A percentile compares a stretch with the other conserved stretches of the same genome.
Conservation (phyloP, 805 yeast species). For the Teunomyces cretensis region DNA sequence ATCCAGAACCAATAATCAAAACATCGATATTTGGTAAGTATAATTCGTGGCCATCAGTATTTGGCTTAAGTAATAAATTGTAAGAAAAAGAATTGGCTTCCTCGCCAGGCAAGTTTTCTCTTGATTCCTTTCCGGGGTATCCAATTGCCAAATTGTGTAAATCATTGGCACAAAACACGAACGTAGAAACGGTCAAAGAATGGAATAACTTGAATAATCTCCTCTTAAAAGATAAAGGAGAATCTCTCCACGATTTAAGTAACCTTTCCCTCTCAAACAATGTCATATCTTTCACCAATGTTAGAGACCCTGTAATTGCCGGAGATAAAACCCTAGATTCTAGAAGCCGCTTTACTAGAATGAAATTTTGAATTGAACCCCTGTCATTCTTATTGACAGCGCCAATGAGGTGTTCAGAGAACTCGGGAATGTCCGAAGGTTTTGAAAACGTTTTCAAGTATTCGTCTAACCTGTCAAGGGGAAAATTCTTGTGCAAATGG, state of each 20-base stretch:
- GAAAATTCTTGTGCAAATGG: conserved; percentile 23
- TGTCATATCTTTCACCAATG: conserved; percentile 37
- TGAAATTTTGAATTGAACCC: conserved; percentile 21
- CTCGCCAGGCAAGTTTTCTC: conserved; percentile 29
- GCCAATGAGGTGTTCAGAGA: conserved; percentile 15
- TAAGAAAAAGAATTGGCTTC: conserved; percentile 25
- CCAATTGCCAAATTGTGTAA: conserved; percentile 37
- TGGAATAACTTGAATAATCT: conserved; percentile 30
- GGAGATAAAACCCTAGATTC: conserved; percentile 33
- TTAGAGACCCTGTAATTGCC: conserved; percentile 32
- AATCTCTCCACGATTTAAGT: conserved; percentile 39
- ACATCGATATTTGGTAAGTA: conserved; percentile 43
- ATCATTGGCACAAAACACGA: conserved; percentile 27
- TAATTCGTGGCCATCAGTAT: conserved; percentile 25
- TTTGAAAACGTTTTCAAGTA: conserved; percentile 23
- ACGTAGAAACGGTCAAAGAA: conserved; percentile 25
- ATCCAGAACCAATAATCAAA: conserved; percentile 51
- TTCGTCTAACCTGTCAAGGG: conserved; percentile 27
- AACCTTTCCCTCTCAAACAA: conserved; percentile 29
- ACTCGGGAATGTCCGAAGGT: conserved; percentile 32
- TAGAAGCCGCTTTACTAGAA: conserved; percentile 25
- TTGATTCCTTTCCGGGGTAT: conserved; percentile 33
- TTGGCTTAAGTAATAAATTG: conserved; percentile 31
- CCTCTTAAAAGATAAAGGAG: conserved; percentile 37
- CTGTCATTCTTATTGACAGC: conserved; percentile 16